Conservation (phyloP, 371 early-diverging fungal species). For the Polyrhizophydium stewartii region DNA sequence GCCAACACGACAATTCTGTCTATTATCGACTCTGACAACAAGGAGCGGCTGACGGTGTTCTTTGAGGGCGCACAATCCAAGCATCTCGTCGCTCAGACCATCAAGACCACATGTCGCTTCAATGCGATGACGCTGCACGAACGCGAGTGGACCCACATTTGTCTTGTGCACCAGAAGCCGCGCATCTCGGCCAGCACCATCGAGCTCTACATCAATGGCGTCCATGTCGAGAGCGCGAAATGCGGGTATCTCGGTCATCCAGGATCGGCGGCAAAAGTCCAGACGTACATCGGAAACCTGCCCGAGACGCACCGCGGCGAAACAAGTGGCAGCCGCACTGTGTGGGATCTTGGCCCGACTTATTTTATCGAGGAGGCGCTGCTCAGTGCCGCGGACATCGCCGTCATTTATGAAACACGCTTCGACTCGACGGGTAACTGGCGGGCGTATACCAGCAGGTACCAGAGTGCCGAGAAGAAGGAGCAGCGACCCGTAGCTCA, state of each 20-base stretch:
- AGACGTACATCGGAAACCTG: slow-evolving; percentile 1
- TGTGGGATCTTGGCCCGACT: slow-evolving; percentile 67
- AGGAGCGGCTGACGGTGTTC: slow-evolving; percentile 34
- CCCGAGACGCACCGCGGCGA: background rate
- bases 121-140: slow-evolving; percentile 49
- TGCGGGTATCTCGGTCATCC: slow-evolving; percentile 56
- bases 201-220: slow-evolving; percentile 62
- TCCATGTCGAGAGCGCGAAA: slow-evolving; percentile 50
- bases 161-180: slow-evolving; percentile 63
- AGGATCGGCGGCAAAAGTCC: slow-evolving; percentile 31
- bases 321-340: slow-evolving; percentile 19
- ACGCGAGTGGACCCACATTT: slow-evolving; percentile 69
- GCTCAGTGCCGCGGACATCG: slow-evolving; percentile 57
- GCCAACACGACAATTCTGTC: slow-evolving; percentile 46
- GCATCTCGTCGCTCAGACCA: slow-evolving; percentile 46
- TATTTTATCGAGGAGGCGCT: slow-evolving; percentile 50
- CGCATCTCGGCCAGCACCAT: slow-evolving; percentile 52
- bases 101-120: slow-evolving; percentile 48
- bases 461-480: slow-evolving; percentile 41
- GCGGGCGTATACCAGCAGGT: slow-evolving; percentile 62
- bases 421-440: slow-evolving; percentile 62
- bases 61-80: slow-evolving; percentile 46
- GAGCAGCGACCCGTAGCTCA: slow-evolving; percentile 48
- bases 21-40: slow-evolving; percentile 48
- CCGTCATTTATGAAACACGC: slow-evolving; percentile 59